phyloP scores from a whole-genome alignment of 495 filamentous ascomycete genomes.

The Hypoxylon fuscum region DNA sequence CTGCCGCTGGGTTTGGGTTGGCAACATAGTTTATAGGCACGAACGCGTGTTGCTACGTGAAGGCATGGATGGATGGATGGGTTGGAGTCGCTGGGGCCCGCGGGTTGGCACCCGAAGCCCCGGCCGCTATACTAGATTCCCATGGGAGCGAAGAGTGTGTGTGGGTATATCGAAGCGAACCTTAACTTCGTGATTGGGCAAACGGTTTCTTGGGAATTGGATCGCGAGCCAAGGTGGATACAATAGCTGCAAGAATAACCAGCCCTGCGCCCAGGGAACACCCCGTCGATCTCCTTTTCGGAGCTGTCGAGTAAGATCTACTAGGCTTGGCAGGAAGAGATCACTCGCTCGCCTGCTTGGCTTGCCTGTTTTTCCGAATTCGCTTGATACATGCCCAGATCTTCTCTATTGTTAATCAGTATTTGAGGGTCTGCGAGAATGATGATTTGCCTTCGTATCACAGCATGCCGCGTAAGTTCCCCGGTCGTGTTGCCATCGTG shows the following conservation, averaged over 20 bases:
- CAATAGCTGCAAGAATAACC: neutral
- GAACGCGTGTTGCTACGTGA: neutral
- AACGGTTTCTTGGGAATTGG: neutral
- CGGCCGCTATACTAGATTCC: slow-evolving; percentile 14
- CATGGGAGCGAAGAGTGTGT: slow-evolving; percentile 11
- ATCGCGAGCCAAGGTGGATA: neutral
- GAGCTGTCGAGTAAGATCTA: neutral
- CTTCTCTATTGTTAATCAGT: neutral
- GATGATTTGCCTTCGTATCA: neutral
- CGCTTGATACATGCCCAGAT: neutral
- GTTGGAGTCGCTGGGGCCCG: slow-evolving; percentile 16
- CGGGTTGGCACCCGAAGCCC: slow-evolving; percentile 13
- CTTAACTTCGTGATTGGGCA: neutral
- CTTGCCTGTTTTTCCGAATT: neutral
- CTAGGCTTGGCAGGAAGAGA: neutral
- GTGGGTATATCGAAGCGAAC: slow-evolving; percentile 13
- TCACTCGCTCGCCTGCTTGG: no score
- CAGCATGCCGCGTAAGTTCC: slow-evolving; percentile 4
- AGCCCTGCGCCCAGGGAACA: slow-evolving; percentile 1
- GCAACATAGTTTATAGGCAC: slow-evolving; percentile 14
- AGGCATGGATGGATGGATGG: slow-evolving; percentile 6
- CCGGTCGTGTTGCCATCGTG: neutral
- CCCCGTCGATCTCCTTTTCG: slow-evolving; percentile 3
- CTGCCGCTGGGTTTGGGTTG: neutral
- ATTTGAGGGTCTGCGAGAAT: neutral